Base-by-base conservation (phyloP, 2,329 filamentous ascomycete species). In the Aureobasidium sp. region DNA sequence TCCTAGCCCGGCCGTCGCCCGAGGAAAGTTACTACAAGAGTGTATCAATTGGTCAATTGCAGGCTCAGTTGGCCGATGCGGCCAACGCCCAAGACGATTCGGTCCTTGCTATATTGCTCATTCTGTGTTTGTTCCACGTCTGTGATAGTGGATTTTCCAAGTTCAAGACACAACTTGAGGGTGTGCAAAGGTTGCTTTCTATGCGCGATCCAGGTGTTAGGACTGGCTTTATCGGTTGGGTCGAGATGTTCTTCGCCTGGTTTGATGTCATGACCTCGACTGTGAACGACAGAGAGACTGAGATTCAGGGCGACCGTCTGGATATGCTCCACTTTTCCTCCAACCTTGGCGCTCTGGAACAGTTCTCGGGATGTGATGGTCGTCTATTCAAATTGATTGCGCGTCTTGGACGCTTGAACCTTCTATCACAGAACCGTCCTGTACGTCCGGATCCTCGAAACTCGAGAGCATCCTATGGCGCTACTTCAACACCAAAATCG, bases 221-320 rank as follows among this genome's bases (percentile, higher is more conserved):
- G 49, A 79, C 79, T 14, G 78, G 85, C 56, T 89, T 91, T 64
- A 88, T 90, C 63, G 85, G 86, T 14, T 97, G 92, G 92, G 93
- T 96, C 78, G 90, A 95, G 69, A 86, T 90, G 45, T 85, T 96
- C 67, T 97, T 97, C 70, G 94, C 90, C 37, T 96, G 93, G 81
- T 95, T 96, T 71, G 93, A 97, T 73, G 90, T 92, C 61, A 90
- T 97, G 76, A 91, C 91, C 0, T 90, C 90, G 42, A 92, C 89
- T 58, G 90, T 96, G 71, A 97, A 97, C 68, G 90, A 96, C 74
- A 85, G 92, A 57, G 92, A 97, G 74, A 85, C 89, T 33, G 90
- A 96, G 72, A 83, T 96, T 19, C 80, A 81, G 40, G 82, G 82
- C 29, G 78, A 81, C 37, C 83, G 82, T 57, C 73, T 88, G 37